These are phyloP conservation scores for Penicillium canariense DNA, from an alignment of 495 filamentous ascomycete genomes.

Conservation along the genomic window DNA sequence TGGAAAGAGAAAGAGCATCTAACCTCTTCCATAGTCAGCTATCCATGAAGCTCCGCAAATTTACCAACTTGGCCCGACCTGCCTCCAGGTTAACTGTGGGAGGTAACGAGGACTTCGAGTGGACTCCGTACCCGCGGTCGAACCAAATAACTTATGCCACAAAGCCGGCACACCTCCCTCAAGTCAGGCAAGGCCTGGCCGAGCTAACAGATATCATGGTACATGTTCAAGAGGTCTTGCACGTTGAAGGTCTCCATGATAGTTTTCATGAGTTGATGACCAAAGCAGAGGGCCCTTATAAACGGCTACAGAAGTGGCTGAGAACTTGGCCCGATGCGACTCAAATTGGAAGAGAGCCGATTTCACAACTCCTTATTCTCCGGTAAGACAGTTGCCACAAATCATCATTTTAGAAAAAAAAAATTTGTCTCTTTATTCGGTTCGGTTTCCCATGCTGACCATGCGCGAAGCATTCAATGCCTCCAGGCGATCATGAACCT, in stretches of 20 bases:
- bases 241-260: constrained; percentile 20
- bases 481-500: constrained; percentile 28
- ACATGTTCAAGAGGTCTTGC: constrained; percentile 30
- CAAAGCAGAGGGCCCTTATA: constrained; percentile 21
- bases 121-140: constrained; percentile 42
- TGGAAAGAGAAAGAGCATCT: background rate
- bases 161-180: constrained; percentile 33
- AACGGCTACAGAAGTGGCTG: constrained; percentile 29
- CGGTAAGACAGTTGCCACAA: constrained; percentile 31
- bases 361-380: constrained; percentile 37
- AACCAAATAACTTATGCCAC: constrained; percentile 29
- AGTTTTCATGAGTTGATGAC: constrained; percentile 20
- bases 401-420: too few relatives aligned
- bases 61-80: constrained; percentile 21
- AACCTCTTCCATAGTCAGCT: constrained; percentile 28
- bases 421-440: too few relatives aligned
- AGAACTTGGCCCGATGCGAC: constrained; percentile 22
- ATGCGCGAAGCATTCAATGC: constrained; percentile 28
- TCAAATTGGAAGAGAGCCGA: constrained; percentile 21
- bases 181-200: constrained; percentile 24
- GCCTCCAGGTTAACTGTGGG: constrained; percentile 15
- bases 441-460: constrained; percentile 6
- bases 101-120: constrained; percentile 25
- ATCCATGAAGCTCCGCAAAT: constrained; percentile 30
- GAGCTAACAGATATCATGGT: constrained; percentile 27